Percentiles rank a stretch among this genome's conserved stretches.
Evolutionary conservation across 176 grass and related monocot genomes (phyloP).

Genomic region (Hordeum vulgare): DNA sequence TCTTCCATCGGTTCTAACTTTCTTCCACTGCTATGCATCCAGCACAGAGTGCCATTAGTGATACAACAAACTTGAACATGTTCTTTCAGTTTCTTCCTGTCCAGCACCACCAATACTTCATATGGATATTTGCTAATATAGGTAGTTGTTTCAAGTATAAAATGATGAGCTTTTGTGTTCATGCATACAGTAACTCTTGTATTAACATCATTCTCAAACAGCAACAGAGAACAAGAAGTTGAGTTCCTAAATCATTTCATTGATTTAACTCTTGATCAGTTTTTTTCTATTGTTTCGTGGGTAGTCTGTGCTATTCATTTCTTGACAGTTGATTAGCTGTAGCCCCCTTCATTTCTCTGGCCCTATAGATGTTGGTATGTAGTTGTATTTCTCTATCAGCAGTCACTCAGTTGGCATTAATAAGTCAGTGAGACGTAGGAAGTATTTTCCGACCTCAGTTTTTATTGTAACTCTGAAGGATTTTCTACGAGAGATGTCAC

Average conservation of each 20-base stretch:
- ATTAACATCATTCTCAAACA: neutral
- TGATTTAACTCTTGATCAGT: neutral
- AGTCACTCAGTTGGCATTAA: neutral
- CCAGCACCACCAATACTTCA: neutral
- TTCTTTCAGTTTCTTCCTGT: slow-evolving; percentile 31
- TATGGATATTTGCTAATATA: neutral
- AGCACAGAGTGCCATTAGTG: neutral
- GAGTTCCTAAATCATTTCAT: neutral
- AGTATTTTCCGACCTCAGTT: neutral
- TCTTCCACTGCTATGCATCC: neutral
- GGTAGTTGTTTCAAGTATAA: neutral
- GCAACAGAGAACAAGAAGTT: neutral
- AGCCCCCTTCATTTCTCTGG: neutral
- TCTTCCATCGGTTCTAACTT: slow-evolving; percentile 5
- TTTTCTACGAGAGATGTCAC: slow-evolving; percentile 54
- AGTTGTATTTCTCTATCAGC: neutral
- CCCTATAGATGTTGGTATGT: neutral
- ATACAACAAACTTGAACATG: neutral
- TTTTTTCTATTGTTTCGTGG: neutral
- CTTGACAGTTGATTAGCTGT: neutral
- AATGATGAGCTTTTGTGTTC: neutral
- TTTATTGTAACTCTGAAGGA: slow-evolving; percentile 29
- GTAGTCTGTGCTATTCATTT: neutral
- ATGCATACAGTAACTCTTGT: neutral
- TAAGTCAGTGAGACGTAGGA: neutral